These are phyloP conservation scores for Herpetomonas samuelpessoai DNA, from an alignment of 208 protist genomes.

Conservation along the genomic window DNA sequence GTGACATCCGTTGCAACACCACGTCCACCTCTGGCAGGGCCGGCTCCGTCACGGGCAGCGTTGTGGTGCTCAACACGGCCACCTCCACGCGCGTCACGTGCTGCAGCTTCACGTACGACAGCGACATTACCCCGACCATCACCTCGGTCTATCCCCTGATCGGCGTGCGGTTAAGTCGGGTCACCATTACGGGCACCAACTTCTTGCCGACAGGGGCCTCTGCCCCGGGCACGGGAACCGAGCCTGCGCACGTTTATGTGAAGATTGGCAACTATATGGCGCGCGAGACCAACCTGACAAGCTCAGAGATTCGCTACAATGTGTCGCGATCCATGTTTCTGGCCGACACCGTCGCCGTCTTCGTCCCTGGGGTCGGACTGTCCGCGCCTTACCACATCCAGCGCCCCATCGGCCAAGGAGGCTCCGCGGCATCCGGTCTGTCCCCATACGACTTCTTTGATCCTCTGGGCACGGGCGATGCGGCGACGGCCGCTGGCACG, in stretches of 20 bases:
- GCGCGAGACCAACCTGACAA: background rate
- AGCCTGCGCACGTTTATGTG: background rate
- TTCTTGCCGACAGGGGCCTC: constrained; percentile 6
- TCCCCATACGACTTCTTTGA: background rate
- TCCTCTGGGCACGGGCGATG: background rate
- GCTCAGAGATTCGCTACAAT: constrained; percentile 3
- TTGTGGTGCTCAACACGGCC: constrained; percentile 19
- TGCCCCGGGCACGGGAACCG: constrained; percentile 5
- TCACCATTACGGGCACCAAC: constrained; percentile 15
- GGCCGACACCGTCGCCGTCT: constrained; percentile 16
- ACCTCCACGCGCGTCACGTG: constrained; percentile 19
- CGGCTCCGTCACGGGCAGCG: constrained; percentile 6
- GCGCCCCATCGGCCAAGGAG: background rate
- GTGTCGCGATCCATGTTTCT: constrained; percentile 20
- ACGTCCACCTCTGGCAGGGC: background rate
- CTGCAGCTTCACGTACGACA: constrained; percentile 33
- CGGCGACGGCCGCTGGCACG: background rate
- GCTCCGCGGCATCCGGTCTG: no score
- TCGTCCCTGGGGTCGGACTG: constrained; percentile 16
- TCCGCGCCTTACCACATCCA: constrained; percentile 6
- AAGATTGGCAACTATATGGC: background rate
- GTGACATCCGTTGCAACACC: constrained; percentile 25
- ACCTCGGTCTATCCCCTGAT: constrained; percentile 22
- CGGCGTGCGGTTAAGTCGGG: constrained; percentile 17
- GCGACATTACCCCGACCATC: constrained; percentile 25